phyloP scores from a whole-genome alignment of 257 asterid genomes.

The Gentiana straminea region DNA sequence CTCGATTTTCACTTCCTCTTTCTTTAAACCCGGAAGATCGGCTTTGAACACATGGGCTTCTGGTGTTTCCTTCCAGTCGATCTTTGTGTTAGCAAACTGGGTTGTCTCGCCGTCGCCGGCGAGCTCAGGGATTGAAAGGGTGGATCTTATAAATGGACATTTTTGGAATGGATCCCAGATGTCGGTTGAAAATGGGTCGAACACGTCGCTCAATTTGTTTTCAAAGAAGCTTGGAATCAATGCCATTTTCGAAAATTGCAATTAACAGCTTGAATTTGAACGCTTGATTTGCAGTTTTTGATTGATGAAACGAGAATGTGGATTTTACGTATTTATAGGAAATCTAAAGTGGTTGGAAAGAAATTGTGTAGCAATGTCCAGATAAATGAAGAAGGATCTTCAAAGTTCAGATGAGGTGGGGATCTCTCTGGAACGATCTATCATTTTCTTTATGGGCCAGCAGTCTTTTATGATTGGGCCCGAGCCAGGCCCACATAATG shows the following conservation, averaged over 20 bases:
- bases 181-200: constrained; percentile 11
- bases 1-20: constrained; percentile 11
- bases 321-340: too few species aligned
- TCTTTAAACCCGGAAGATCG: constrained; percentile 12
- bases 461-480: too few species aligned
- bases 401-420: too few species aligned
- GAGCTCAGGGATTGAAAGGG: not conserved
- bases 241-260: constrained; percentile 1
- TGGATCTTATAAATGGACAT: not conserved
- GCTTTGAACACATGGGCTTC: constrained; percentile 13
- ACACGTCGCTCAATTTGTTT: constrained; percentile 2
- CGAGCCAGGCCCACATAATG: too few species aligned
- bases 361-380: too few species aligned
- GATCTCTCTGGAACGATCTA: too few species aligned
- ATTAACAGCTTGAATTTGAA: too few species aligned
- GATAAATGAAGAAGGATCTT: too few species aligned
- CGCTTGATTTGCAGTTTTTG: too few species aligned
- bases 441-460: too few species aligned
- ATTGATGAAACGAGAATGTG: too few species aligned
- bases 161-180: constrained; percentile 10
- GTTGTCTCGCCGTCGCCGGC: not conserved
- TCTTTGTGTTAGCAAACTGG: not conserved
- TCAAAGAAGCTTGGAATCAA: constrained; percentile 9
- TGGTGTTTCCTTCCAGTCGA: constrained; percentile 14
- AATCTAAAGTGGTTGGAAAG: too few species aligned